Base-by-base conservation (phyloP, 306 rosid species). In the Quercus gilva region DNA sequence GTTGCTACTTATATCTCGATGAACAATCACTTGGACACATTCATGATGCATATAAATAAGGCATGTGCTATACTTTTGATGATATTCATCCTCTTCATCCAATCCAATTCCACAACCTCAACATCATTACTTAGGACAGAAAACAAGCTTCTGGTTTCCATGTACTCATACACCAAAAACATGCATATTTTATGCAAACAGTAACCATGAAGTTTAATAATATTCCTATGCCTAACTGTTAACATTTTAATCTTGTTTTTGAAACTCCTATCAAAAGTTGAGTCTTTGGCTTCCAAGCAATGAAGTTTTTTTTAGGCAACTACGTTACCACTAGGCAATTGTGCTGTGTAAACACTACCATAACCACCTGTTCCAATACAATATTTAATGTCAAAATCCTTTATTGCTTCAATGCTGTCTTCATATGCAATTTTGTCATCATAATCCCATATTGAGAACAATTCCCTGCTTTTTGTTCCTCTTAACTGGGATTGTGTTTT, bases 151-250 rank as follows among this genome's bases (percentile, higher is more conserved):
- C 82, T 57, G 17, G n/a, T 41, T 82, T 77, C 85, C 75, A 77
- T 55, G 41, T 82, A 82, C 55, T 82, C 64, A 31, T 77, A 82
- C 0, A 77, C 25, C 5, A 77, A 41, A 72, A 82, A 82, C 81
- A 53, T 77, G 64, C 71, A 71, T 0, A 18, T 43, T 2, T 76
- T 61, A 23, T 76, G 85, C 23, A 81, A 75, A 5, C 78, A 81
- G 23, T 49, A 81, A 0, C 78, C 85, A 26, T 81, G 58, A 35
- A 82, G 78, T 53, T 41, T 77, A 13, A 77, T 33, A 41, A 82
- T 76, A 56, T 72, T 77, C 3, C 5, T 59, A 3, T 72, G 75
- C 5, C 18, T 76, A 41, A 35, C 5, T 14, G 74, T 51, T 37
- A 81, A 76, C 55, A 76, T n/a, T 13, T 63, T 76, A 4, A 61